Evolutionary conservation across 805 yeast genomes (phyloP), one percentile per base, ranked within the genome.

Genomic region (Kodamaea kaohsiungensis): DNA sequence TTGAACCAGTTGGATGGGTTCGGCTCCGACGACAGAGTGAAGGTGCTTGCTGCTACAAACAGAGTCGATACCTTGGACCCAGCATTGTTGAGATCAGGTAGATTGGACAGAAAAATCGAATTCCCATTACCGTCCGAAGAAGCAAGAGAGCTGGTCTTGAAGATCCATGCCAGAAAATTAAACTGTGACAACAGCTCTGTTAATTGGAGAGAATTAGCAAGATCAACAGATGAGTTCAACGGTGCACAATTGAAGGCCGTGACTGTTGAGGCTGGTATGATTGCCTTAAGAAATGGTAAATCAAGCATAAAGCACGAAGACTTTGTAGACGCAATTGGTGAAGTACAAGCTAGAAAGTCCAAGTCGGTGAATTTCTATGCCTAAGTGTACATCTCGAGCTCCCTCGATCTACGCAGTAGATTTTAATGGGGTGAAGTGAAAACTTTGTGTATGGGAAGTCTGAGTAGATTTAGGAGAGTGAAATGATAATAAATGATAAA

Each of bases 51-150:
- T 12, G 99, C 99, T 43, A 95, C 99, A 2, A 95, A 95, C 72
- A 87, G 99, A 78, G 97, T 97, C n/a, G 99, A 95, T 69, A 95
- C 99, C 1, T 83, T 95, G 63, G 99, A 95, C 74, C 99, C 99
- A 3, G 99, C 99, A 10, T 79, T 95, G 62, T 83, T 95, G 71
- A 89, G 99, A 77, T 98, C 99, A 16, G 99, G 99, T 61, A 89
- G 99, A 77, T 82, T 95, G 70, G 99, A 95, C 73, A 85, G 99
- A 72, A 96, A 96, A 73, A 96, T 95, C 65, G 99, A 95, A 76
- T 95, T 95, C 75, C 99, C 99, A 52, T 80, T 95, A 62, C 99
- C 99, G 13, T 84, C 95, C 16, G 99, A 95, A 72, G 99, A 96
- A 70, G 93, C 98, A 5, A 85, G 99, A 72, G 98, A 97, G 43